Conservation (phyloP, 2,329 filamentous ascomycete genomes). For the Parasarocladium wereldwijsianum region DNA sequence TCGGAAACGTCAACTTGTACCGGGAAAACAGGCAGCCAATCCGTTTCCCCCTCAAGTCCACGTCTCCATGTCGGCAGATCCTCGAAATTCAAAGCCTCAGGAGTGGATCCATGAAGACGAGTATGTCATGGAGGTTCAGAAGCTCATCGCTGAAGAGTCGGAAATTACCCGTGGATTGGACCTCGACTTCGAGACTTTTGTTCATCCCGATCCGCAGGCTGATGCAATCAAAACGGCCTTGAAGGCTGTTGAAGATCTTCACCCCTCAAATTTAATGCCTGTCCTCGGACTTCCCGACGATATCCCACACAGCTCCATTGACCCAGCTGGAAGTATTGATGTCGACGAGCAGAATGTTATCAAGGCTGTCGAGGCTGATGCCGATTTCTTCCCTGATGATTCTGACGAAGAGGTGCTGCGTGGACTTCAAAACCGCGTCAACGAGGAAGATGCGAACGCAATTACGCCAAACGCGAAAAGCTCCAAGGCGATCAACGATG, state of each 20-base stretch:
- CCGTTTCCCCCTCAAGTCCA: slow-evolving; percentile 72
- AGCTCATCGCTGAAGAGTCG: slow-evolving; percentile 51
- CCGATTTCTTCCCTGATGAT: slow-evolving; percentile 32
- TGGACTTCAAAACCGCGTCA: too few species aligned
- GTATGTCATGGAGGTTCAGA: slow-evolving; percentile 49
- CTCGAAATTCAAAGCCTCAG: slow-evolving; percentile 54
- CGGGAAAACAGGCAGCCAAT: slow-evolving; percentile 46
- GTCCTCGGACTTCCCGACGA: slow-evolving; percentile 20
- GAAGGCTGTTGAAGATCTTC: slow-evolving; percentile 79
- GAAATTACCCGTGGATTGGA: slow-evolving; percentile 15
- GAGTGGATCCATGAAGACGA: slow-evolving; percentile 91
- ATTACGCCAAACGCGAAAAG: neutral
- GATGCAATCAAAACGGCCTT: slow-evolving; percentile 57
- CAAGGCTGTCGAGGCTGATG: slow-evolving; percentile 28
- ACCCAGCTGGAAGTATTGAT: slow-evolving; percentile 32
- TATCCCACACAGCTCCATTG: slow-evolving; percentile 11
- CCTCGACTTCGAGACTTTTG: slow-evolving; percentile 51
- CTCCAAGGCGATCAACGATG: too few species aligned
- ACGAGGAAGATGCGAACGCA: slow-evolving; percentile 5
- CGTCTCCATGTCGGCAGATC: slow-evolving; percentile 77
- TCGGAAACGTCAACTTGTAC: slow-evolving; percentile 56
- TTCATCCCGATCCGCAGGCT: slow-evolving; percentile 36
- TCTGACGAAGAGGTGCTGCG: slow-evolving; percentile 35
- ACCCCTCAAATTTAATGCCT: slow-evolving; percentile 38
- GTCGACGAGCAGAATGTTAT: slow-evolving; percentile 51